Percentiles rank a stretch among this genome's conserved stretches.
Evolutionary conservation across 2,329 filamentous ascomycete genomes (phyloP).

Genomic region (Aspergillus proliferans): DNA sequence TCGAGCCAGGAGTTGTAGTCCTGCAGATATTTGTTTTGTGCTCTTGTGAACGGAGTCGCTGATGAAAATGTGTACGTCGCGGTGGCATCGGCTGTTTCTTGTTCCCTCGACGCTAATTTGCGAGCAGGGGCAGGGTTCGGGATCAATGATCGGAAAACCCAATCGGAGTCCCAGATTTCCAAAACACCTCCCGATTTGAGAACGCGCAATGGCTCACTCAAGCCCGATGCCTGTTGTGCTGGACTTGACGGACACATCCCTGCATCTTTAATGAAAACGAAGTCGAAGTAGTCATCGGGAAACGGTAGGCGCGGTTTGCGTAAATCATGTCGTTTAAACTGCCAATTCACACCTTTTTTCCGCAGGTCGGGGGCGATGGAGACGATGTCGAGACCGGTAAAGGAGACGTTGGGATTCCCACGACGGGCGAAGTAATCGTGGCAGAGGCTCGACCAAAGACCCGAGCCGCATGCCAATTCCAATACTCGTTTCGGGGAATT

Average conservation of each 20-base stretch:
- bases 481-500: conserved; percentile 70
- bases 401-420: conserved; percentile 64
- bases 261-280: conserved; percentile 83
- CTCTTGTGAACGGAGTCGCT: conserved; percentile 73
- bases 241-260: conserved; percentile 60
- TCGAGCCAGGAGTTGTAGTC: conserved; percentile 80
- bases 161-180: conserved; percentile 87
- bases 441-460: conserved; percentile 83
- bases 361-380: conserved; percentile 60
- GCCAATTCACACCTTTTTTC: conserved; percentile 76
- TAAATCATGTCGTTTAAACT: conserved; percentile 81
- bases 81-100: conserved; percentile 59
- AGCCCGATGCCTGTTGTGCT: conserved; percentile 47
- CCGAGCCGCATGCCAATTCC: conserved; percentile 81
- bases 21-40: conserved; percentile 72
- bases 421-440: conserved; percentile 68
- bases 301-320: conserved; percentile 72
- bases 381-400: conserved; percentile 77
- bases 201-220: conserved; percentile 71
- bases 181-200: conserved; percentile 71
- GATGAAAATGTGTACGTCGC: conserved; percentile 77
- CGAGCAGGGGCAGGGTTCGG: conserved; percentile 64
- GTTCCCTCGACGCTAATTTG: conserved; percentile 55
- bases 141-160: conserved; percentile 73
- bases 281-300: conserved; percentile 71